Evolutionary conservation across 495 filamentous ascomycete genomes (phyloP), one percentile per base, ranked within the genome.

Genomic region (Penicillium steckii): DNA sequence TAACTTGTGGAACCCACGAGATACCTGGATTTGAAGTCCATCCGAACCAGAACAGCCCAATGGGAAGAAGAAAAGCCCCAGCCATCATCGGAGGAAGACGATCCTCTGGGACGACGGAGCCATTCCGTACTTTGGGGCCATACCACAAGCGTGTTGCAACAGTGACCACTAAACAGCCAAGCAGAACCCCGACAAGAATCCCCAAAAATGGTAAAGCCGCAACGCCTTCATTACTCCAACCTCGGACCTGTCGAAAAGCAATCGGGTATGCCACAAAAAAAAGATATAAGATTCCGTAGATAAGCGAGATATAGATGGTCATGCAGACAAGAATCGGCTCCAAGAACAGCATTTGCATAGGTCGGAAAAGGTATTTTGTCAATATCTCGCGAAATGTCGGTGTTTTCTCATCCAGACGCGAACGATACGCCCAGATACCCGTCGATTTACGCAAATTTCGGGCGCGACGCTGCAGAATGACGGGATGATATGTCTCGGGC

Each of bases 41-140:
- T 13, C 26, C 45, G 15, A 48, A 48, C 52, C 52, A 48, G 21
- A 48, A 53, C 26, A 54, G 25, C 1, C 44, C 45, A 3, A 15
- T 25, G 10, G 38, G 27, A 2, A 48, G 33, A 32, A 54, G 17
- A 44, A 37, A 18, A 26, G 33, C 50, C 3, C 35, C 35, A 4
- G 40, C 12, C 10, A 52, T 52, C 54, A 47, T 43, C 7, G 30
- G 22, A 13, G 29, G 24, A 9, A 48, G 22, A 13, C 37, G 35
- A 12, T 37, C n/a, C 44, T 48, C 52, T 15, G 52, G 44, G 6
- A 13, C 5, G 6, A 47, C 44, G 6, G 24, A 15, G 13, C 50
- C 43, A 13, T 18, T 46, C 8, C 26, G 19, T 22, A 22, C 19
- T 19, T 41, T 50, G 4, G 27, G 33, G 3, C n/a, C 15, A 15